Percentiles rank a stretch among this genome's conserved stretches.
These are phyloP conservation scores for Lachancea meyersii DNA, from an alignment of 805 yeast species.

Conservation along the genomic window DNA sequence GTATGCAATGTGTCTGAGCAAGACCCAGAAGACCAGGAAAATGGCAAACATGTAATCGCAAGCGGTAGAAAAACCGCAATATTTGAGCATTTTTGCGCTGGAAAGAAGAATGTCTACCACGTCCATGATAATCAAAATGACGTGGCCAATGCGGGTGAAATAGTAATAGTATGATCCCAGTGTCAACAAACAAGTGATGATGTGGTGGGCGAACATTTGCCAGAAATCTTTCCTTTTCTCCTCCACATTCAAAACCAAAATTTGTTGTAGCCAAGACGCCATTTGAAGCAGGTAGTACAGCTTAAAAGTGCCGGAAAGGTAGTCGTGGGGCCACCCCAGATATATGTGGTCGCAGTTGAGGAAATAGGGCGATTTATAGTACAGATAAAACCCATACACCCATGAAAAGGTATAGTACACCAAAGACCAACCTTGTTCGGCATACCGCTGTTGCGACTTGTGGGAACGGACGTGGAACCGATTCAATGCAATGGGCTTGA, in stretches of 20 bases:
- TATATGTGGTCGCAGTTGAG: constrained; percentile 53
- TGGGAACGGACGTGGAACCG: constrained; percentile 39
- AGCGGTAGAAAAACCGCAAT: constrained; percentile 49
- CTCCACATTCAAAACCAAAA: constrained; percentile 71
- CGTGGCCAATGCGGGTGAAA: constrained; percentile 72
- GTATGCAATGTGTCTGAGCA: constrained; percentile 67
- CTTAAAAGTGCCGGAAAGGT: constrained; percentile 49
- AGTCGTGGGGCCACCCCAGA: constrained; percentile 68
- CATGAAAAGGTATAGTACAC: constrained; percentile 54
- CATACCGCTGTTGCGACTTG: constrained; percentile 60
- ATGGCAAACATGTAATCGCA: constrained; percentile 68
- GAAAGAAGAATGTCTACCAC: constrained; percentile 68
- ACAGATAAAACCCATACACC: constrained; percentile 50
- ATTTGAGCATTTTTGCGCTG: constrained; percentile 70
- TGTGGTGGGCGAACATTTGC: constrained; percentile 87
- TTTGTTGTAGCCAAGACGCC: constrained; percentile 78
- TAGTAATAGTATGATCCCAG: constrained; percentile 68
- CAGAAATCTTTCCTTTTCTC: constrained; percentile 71
- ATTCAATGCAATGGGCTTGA: constrained; percentile 49
- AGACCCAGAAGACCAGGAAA: constrained; percentile 65
- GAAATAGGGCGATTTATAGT: constrained; percentile 53
- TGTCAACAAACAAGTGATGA: constrained; percentile 64
- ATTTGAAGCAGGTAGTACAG: constrained; percentile 64
- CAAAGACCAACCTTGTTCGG: constrained; percentile 81
- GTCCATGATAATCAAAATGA: constrained; percentile 76